Percentiles rank a stretch among this genome's conserved stretches.
Evolutionary conservation across 495 filamentous ascomycete species (phyloP).

Genomic region (Neurospora sp.): DNA sequence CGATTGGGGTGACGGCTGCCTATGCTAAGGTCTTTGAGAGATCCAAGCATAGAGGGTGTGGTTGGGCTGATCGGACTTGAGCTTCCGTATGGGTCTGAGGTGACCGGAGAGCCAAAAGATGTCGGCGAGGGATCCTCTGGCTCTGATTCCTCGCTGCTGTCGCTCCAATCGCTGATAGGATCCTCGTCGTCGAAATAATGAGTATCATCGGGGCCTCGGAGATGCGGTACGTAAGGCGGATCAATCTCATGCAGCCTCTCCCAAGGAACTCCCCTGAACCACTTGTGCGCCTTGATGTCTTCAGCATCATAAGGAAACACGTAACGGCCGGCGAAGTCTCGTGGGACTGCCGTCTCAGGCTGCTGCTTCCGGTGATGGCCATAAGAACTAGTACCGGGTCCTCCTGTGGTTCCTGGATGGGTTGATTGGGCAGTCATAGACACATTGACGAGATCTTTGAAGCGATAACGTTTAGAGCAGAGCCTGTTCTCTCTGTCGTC

Average conservation of each 20-base stretch:
- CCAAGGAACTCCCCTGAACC: conserved; percentile 62
- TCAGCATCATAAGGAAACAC: conserved; percentile 72
- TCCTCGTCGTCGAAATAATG: conserved; percentile 82
- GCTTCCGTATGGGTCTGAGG: neutral
- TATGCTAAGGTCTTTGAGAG: neutral
- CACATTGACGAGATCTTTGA: conserved; percentile 45
- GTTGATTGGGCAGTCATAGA: neutral
- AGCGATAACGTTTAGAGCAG: conserved; percentile 57
- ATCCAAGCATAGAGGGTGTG: neutral
- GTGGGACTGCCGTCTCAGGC: conserved; percentile 5
- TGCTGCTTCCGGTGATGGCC: conserved; percentile 10
- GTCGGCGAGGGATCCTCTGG: conserved; percentile 9
- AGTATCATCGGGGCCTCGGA: conserved; percentile 66
- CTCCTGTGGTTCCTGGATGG: neutral
- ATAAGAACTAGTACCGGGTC: neutral
- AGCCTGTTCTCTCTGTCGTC: conserved; percentile 68
- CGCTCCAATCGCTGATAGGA: conserved; percentile 47
- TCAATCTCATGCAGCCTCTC: conserved; percentile 51
- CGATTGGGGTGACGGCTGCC: neutral
- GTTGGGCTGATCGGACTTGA: neutral
- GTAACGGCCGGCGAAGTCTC: conserved; percentile 38
- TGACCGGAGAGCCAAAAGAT: neutral
- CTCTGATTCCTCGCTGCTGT: conserved; percentile 31
- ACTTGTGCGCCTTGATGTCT: conserved; percentile 68
- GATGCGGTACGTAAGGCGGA: conserved; percentile 68